Conservation (phyloP, 345 rosid genomes). For the Arabidopsis thaliana region TAIR10.1 NC_003075.7:2463501-2464000, state of each 20-base stretch:
- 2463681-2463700: slow-evolving; percentile 46
- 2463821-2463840: slow-evolving; percentile 74
- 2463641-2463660: slow-evolving; percentile 19
- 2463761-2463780: slow-evolving; percentile 68
- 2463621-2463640: slow-evolving; percentile 32
- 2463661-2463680: slow-evolving; percentile 46
- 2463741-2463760: slow-evolving; percentile 58
- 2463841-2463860: slow-evolving; percentile 50
- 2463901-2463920: slow-evolving; percentile 37
- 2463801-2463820: slow-evolving; percentile 75
- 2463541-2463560: slow-evolving; percentile 78
- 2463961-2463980: slow-evolving; percentile 45
- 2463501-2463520: not conserved
- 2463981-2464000: slow-evolving; percentile 56
- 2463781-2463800: slow-evolving; percentile 95
- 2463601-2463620: slow-evolving; percentile 39
- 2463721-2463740: slow-evolving; percentile 63
- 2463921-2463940: slow-evolving; percentile 45
- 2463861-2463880: slow-evolving; percentile 40
- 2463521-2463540: slow-evolving; percentile 95
- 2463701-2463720: slow-evolving; percentile 52
- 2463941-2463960: slow-evolving; percentile 48
- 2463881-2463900: slow-evolving; percentile 46
- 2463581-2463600: slow-evolving; percentile 53
- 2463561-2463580: slow-evolving; percentile 81